Evolutionary conservation across 2,329 filamentous ascomycete species (phyloP).

Genomic region (Diplodia sapinea): DNA sequence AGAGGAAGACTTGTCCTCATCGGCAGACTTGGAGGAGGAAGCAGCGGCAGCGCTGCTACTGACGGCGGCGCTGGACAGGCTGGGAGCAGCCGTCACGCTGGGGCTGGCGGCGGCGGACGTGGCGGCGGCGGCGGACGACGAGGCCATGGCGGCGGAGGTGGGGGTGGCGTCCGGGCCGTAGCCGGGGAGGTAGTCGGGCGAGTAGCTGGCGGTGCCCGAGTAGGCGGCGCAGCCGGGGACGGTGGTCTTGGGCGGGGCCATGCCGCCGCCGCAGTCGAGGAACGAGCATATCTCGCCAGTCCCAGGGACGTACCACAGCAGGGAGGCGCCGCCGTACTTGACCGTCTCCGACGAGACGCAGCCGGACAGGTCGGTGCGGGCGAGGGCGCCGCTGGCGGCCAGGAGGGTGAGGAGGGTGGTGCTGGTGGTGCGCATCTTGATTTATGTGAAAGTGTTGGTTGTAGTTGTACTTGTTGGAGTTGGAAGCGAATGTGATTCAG

Average conservation of each 20-base stretch:
- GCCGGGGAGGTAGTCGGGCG: slow-evolving; percentile 56
- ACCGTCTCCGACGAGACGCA: slow-evolving; percentile 52
- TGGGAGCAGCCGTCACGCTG: slow-evolving; percentile 26
- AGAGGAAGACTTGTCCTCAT: neutral
- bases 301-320: slow-evolving; percentile 66
- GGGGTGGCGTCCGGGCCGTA: slow-evolving; percentile 35
- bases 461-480: neutral
- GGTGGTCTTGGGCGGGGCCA: slow-evolving; percentile 67
- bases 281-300: slow-evolving; percentile 68
- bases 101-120: slow-evolving; percentile 25
- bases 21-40: neutral
- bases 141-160: slow-evolving; percentile 20
- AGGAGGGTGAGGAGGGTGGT: slow-evolving; percentile 40
- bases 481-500: slow-evolving; percentile 12
- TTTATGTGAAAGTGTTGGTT: neutral
- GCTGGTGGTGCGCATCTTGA: slow-evolving; percentile 35
- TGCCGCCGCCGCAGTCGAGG: slow-evolving; percentile 71
- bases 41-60: slow-evolving; percentile 24
- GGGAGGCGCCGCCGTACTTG: slow-evolving; percentile 51
- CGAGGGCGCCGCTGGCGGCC: slow-evolving; percentile 39
- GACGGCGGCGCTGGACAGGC: slow-evolving; percentile 25
- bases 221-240: slow-evolving; percentile 66
- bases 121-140: slow-evolving; percentile 20
- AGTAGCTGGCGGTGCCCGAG: slow-evolving; percentile 61
- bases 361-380: slow-evolving; percentile 49